Conservation (phyloP, 2,329 filamentous ascomycete genomes). For the Beauveria bassiana region DNA sequence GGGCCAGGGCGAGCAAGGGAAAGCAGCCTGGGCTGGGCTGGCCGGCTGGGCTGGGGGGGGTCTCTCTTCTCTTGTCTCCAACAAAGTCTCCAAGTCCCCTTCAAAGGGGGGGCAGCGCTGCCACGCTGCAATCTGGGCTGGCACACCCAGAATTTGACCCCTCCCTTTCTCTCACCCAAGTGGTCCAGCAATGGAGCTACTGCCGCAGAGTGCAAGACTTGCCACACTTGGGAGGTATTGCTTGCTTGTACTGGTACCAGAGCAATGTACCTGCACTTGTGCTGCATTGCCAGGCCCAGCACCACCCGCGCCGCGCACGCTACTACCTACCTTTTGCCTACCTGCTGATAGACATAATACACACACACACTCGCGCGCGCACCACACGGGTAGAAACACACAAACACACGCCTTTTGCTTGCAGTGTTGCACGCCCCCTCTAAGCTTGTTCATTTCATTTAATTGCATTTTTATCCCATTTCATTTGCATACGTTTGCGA, state of each 20-base stretch:
- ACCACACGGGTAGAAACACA: not conserved
- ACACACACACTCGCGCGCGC: not conserved
- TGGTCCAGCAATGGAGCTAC: constrained; percentile 3
- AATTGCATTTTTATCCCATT: not conserved
- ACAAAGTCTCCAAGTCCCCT: no score
- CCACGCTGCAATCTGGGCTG: constrained; percentile 9
- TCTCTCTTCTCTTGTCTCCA: not conserved
- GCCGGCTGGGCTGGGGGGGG: not conserved
- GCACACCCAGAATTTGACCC: not conserved
- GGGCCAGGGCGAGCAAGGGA: constrained; percentile 1
- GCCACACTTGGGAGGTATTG: not conserved
- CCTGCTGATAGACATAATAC: not conserved
- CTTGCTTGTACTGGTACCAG: constrained; percentile 3
- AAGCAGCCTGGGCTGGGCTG: not conserved
- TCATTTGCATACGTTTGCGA: not conserved
- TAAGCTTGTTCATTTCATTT: not conserved
- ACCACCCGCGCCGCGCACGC: not conserved
- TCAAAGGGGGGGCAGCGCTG: not conserved
- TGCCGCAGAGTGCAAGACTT: not conserved
- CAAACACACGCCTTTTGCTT: constrained; percentile 4
- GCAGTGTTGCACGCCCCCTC: constrained; percentile 1
- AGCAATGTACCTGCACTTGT: not conserved
- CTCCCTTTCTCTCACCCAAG: not conserved
- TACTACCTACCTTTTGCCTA: not conserved
- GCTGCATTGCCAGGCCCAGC: not conserved